Conservation (phyloP, 2,329 filamentous ascomycete species). For the Calonectria montana region DNA sequence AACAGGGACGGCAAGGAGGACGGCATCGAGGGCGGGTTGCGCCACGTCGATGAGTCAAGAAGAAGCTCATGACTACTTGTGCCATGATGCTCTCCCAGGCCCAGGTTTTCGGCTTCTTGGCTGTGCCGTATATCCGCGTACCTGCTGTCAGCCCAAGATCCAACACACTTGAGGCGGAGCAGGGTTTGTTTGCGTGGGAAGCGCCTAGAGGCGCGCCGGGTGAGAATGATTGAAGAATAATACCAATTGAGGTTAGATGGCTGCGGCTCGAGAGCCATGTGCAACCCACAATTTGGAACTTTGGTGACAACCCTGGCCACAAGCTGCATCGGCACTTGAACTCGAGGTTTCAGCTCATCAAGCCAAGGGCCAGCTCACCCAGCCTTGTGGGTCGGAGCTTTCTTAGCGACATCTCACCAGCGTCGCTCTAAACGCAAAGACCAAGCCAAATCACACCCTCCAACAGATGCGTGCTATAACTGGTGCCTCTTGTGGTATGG, state of each 20-base stretch:
- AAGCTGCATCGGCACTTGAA: conserved; percentile 1
- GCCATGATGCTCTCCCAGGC: neutral
- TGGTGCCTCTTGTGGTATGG: neutral
- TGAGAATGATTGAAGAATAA: conserved; percentile 19
- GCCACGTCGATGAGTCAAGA: neutral
- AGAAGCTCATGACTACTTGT: neutral
- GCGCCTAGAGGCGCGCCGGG: conserved; percentile 4
- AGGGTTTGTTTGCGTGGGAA: neutral
- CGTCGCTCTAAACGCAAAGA: conserved; percentile 8
- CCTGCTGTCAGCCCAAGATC: neutral
- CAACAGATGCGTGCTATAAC: neutral
- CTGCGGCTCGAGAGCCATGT: neutral
- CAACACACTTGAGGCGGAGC: neutral
- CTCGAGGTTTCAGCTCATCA: conserved; percentile 22
- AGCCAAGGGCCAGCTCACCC: conserved; percentile 29
- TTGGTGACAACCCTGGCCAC: conserved; percentile 14
- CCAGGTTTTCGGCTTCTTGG: neutral
- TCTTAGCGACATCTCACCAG: conserved; percentile 4
- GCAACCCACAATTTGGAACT: conserved; percentile 20
- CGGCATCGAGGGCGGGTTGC: neutral
- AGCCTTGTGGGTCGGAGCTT: conserved; percentile 28
- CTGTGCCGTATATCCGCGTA: conserved; percentile 4
- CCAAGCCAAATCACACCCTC: conserved; percentile 5
- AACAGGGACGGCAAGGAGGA: neutral
- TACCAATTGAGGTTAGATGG: conserved; percentile 17